Base-by-base conservation (phyloP, 306 rosid genomes). In the Rosa lucieae region DNA sequence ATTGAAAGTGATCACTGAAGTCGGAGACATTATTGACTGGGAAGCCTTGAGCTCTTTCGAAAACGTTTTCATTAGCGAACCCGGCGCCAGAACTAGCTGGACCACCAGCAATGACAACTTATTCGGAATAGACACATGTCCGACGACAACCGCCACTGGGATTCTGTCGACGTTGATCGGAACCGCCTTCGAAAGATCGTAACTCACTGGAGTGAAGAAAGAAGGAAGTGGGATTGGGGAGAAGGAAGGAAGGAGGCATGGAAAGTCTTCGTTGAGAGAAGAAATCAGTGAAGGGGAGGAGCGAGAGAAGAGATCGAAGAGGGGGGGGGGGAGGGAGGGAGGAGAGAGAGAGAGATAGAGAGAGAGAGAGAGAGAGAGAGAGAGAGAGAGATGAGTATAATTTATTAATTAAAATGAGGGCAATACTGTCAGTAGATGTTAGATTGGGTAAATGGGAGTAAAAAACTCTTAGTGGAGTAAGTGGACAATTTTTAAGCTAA, bases 21-120 rank as follows among this genome's bases (percentile, higher is more conserved):
- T 26, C 29, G 29, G 29, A 26, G 29, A 26, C 29, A 26, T 26
- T 26, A 26, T 1, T 26, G 29, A 26, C 29, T 26, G 29, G 29
- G 29, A 26, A 26, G 29, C 29, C 29, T 26, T 26, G 29, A 26
- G 29, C 29, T 26, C 29, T 26, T 26, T 26, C 29, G 93, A 91
- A 77, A 92, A 86, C 51, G 79, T 77, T n/a, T 82, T 89, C 59
- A 72, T 53, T 52, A 82, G 74, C 63, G 80, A 71, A 63, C 83
- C 88, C 62, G 89, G 87, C 11, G 90, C 82, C 1, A 87, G 52
- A 15, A 94, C 85, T 67, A 95, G 92, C 62, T 94, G 97, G 56
- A 92, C 99, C 61, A 94, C 99, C 8, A 97, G 97, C 88, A 92
- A 74, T 5, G 92, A 81, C 53, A 88, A 37, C 20, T 85, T 83